Evolutionary conservation across 192 early-diverging fungal species (phyloP), one percentile per base, ranked within the genome.

Genomic region (Coemansia biformis): DNA sequence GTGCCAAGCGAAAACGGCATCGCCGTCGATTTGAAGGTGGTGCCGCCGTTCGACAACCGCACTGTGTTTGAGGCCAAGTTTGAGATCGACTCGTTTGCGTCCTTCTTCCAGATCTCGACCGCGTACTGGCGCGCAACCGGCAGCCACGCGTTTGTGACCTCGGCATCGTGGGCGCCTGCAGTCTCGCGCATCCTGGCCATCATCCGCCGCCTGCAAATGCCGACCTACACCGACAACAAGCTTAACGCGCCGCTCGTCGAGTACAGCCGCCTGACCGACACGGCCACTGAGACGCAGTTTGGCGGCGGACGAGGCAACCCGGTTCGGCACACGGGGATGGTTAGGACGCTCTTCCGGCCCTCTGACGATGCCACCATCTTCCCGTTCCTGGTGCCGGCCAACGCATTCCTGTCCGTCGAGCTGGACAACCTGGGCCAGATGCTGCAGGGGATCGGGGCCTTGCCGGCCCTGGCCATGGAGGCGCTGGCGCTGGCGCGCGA

Each of bases 41-140:
- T 11, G 13, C 67, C 67, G 24, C 33, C 47, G 15, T 71, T 59
- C 29, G 15, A 71, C 39, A 71, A 63, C 32, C 14, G 12, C 32
- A 52, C 60, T 82, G 66, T 46, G 85, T n/a, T n/a, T n/a, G n/a
- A n/a, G n/a, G n/a, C n/a, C n/a, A n/a, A n/a, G n/a, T n/a, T n/a
- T n/a, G n/a, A 86, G 46, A 56, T 86, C 29, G 85, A 86, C 68
- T 84, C 82, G 12, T 56, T 84, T 36, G 77, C 76, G 1, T 78
- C 84, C 14, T 86, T 85, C 21, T 57, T 86, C 31, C 71, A 80
- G 26, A 35, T 85, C 1, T 68, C 80, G 0, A 59, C 74, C 38
- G 19, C 49, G 15, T 86, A 78, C 45, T 84, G 78, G 69, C 38
- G 52, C 8, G 41, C 77, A 7, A 80, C 83, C 3, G 43, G 51